phyloP scores from a whole-genome alignment of 2,329 filamentous ascomycete genomes.

The Diaporthe destruens region DNA sequence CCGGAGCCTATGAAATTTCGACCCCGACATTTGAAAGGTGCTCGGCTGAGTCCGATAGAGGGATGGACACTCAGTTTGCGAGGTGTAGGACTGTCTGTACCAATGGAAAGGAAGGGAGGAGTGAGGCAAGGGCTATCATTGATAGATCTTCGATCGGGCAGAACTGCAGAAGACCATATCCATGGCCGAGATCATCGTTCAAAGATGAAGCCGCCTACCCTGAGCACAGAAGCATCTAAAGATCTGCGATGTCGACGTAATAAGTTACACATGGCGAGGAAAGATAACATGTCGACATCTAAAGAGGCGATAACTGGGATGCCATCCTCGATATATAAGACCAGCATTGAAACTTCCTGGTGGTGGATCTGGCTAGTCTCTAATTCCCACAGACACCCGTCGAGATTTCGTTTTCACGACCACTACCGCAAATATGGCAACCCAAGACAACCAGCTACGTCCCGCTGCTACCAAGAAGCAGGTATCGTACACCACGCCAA shows the following conservation, averaged over 20 bases:
- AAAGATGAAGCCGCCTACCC: background rate
- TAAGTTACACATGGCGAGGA: conserved; percentile 15
- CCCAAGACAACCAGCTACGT: conserved; percentile 13
- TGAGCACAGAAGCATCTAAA: background rate
- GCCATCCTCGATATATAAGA: conserved; percentile 10
- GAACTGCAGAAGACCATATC: conserved; percentile 7
- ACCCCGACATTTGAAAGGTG: too few relatives aligned
- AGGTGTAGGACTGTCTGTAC: background rate
- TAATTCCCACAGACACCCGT: background rate
- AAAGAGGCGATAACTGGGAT: background rate
- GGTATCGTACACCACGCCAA: conserved; percentile 4
- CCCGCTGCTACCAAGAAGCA: conserved; percentile 15
- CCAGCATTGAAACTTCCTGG: background rate
- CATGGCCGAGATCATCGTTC: conserved; percentile 25
- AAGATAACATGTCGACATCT: background rate
- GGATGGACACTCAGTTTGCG: background rate
- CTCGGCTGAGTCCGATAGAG: background rate
- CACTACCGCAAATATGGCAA: background rate
- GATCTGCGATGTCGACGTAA: conserved; percentile 24
- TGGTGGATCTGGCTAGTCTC: background rate
- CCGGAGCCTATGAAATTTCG: background rate
- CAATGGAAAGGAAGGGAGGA: background rate
- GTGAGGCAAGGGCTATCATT: background rate
- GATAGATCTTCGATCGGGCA: conserved; percentile 24
- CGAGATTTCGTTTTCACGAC: background rate